Evolutionary conservation across 371 early-diverging fungal species (phyloP).

Genomic region (Rhizopus sp.): DNA sequence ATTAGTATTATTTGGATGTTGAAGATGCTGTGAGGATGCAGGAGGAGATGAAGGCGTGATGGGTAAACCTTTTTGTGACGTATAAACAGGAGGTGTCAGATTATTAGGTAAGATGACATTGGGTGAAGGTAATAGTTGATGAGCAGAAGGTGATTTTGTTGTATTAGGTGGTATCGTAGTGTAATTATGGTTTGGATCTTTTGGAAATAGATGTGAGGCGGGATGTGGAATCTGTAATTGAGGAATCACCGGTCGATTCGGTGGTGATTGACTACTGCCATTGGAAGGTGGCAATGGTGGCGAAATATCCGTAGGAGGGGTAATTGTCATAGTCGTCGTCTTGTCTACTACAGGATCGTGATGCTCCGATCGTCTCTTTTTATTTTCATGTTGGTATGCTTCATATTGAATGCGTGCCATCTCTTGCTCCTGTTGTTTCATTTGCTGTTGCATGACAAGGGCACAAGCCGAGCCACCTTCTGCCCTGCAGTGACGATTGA

Average conservation of each 20-base stretch:
- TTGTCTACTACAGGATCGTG: background rate
- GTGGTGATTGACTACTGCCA: background rate
- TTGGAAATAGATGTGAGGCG: conserved; percentile 26
- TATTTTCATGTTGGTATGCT: background rate
- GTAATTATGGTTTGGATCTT: conserved; percentile 7
- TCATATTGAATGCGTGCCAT: conserved; percentile 7
- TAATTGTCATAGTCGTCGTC: conserved; percentile 5
- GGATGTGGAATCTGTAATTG: conserved; percentile 31
- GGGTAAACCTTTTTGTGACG: conserved; percentile 25
- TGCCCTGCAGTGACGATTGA: conserved; percentile 74
- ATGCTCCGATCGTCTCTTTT: background rate
- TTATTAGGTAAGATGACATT: conserved; percentile 27
- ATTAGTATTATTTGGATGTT: background rate
- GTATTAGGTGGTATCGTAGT: background rate
- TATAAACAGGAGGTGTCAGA: conserved; percentile 21
- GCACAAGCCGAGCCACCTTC: conserved; percentile 54
- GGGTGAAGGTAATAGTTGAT: conserved; percentile 29
- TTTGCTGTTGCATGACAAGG: conserved; percentile 26
- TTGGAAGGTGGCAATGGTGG: conserved; percentile 1
- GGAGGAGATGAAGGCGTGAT: conserved; percentile 24
- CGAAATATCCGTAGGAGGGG: conserved; percentile 1
- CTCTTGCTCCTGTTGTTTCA: conserved; percentile 13
- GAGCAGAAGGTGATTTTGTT: background rate
- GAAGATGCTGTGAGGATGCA: conserved; percentile 14
- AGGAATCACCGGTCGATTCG: conserved; percentile 27